phyloP scores from a whole-genome alignment of 352 stramenopile species.

The Discostella stelligera region DNA sequence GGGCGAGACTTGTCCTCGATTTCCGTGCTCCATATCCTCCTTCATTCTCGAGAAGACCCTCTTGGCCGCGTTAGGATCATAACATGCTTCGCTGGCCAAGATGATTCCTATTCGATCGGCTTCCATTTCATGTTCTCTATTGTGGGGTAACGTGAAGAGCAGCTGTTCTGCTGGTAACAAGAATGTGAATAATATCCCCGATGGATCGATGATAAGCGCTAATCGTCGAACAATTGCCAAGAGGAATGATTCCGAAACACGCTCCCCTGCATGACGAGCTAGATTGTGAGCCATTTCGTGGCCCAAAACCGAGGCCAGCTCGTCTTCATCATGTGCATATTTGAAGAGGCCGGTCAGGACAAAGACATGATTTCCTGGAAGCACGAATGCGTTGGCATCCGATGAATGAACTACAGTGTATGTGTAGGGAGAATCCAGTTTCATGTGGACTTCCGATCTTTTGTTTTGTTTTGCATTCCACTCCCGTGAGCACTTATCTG shows the following conservation, averaged over 20 bases:
- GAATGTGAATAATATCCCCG: constrained; percentile 53
- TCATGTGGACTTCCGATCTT: constrained; percentile 9
- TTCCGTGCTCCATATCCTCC: constrained; percentile 26
- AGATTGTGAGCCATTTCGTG: constrained; percentile 58
- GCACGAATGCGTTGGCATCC: constrained; percentile 77
- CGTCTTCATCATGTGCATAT: constrained; percentile 73
- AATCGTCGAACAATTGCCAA: constrained; percentile 51
- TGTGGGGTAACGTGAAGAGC: constrained; percentile 50
- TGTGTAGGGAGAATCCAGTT: constrained; percentile 40
- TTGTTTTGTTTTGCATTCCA: constrained; percentile 32
- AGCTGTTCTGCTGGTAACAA: constrained; percentile 51
- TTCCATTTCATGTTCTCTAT: constrained; percentile 71
- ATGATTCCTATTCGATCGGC: constrained; percentile 76
- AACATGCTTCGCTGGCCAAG: constrained; percentile 68
- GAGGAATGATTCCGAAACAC: constrained; percentile 55
- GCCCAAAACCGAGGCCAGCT: constrained; percentile 69
- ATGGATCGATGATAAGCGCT: constrained; percentile 70
- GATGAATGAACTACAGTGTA: constrained; percentile 72
- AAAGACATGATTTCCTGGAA: constrained; percentile 80
- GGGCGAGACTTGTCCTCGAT: constrained; percentile 17
- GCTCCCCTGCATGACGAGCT: constrained; percentile 73
- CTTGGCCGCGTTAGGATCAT: constrained; percentile 66
- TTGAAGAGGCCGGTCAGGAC: constrained; percentile 75
- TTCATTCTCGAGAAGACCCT: constrained; percentile 71
- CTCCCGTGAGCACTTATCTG: constrained; percentile 36